Conservation (phyloP, 352 stramenopile genomes). For the Hyaloperonospora arabidopsidis region DNA sequence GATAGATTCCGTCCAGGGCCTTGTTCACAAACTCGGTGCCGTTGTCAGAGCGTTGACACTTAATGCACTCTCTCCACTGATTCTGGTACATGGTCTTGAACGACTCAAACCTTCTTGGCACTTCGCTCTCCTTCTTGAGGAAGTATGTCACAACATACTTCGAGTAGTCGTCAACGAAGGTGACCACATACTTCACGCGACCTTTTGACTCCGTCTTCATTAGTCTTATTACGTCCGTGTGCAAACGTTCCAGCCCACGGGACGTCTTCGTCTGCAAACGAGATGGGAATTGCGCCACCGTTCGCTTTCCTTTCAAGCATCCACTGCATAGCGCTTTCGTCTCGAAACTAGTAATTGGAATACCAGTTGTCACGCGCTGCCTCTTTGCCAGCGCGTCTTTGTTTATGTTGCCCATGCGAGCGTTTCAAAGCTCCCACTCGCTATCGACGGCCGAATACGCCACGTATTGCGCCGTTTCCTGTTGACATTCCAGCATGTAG, state of each 20-base stretch:
- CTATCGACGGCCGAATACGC: slow-evolving; percentile 4
- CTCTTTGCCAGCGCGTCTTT: background rate
- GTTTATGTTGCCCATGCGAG: slow-evolving; percentile 16
- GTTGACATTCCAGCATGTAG: slow-evolving; percentile 12
- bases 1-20: background rate
- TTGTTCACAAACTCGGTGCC: slow-evolving; percentile 23
- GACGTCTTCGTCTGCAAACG: slow-evolving; percentile 5
- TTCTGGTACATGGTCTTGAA: background rate
- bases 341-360: background rate
- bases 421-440: slow-evolving; percentile 24
- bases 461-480: background rate
- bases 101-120: background rate
- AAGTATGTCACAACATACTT: slow-evolving; percentile 1
- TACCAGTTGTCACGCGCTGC: background rate
- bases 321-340: background rate
- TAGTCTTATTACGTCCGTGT: slow-evolving; percentile 11
- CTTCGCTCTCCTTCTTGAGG: background rate
- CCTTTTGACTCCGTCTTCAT: slow-evolving; percentile 17
- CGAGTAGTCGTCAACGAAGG: background rate
- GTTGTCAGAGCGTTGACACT: slow-evolving; percentile 20
- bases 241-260: slow-evolving; percentile 3
- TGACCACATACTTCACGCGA: slow-evolving; percentile 8
- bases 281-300: slow-evolving; percentile 2
- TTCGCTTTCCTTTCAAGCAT: background rate
- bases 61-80: slow-evolving; percentile 5